Base-by-base conservation (phyloP, 768 basidiomycete genomes). In the Mycena olivaceomarginata region DNA sequence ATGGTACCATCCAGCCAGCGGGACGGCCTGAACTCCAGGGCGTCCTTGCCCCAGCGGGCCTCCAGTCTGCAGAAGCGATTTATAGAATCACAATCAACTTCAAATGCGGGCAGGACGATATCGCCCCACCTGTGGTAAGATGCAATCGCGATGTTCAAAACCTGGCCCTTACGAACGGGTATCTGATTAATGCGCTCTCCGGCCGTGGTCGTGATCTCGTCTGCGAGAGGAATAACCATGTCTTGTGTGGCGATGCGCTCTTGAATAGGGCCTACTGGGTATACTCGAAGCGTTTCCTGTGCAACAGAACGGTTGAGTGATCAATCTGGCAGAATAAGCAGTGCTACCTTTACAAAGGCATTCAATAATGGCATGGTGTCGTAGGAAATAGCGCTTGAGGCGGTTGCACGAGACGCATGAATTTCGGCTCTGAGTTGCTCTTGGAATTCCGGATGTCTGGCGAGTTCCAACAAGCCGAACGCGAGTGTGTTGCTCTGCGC, bases 301-400 rank as follows among this genome's bases (percentile, higher is more conserved):
- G 16, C 39, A 20, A 43, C 18, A 5, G 18, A 20, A 5, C 4
- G 11, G 13, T 13, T 37, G 22, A 13, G 4, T 4, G 18, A 16
- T 6, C 12, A 37, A 18, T 15, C 18, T 18, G 7, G 16, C 48
- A 39, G 5, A 5, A 37, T 37, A 10, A 18, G 22, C 20, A 43
- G 7, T 2, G 31, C 2, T n/a, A 77, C 79, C 69, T 80, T 80
- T 57, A 80, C 71, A 59, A 78, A 77, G 0, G 79, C 79, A 43
- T 78, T 80, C 37, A 80, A 31, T 11, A 75, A 60, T 5, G 77
- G 67, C 63, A 80, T 69, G n/a, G 8, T 51, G 20, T 74, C 77
- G 12, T 67, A 74, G 11, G 12, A n/a, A 5, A 5, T 11, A 8
- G 37, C 68, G 3, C 18, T 12, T 7, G 22, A 60, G 12, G 37